Percentiles rank a stretch among this genome's conserved stretches.
phyloP scores from a whole-genome alignment of 1,284 basidiomycete species.

The Chalciporus sp. region DNA sequence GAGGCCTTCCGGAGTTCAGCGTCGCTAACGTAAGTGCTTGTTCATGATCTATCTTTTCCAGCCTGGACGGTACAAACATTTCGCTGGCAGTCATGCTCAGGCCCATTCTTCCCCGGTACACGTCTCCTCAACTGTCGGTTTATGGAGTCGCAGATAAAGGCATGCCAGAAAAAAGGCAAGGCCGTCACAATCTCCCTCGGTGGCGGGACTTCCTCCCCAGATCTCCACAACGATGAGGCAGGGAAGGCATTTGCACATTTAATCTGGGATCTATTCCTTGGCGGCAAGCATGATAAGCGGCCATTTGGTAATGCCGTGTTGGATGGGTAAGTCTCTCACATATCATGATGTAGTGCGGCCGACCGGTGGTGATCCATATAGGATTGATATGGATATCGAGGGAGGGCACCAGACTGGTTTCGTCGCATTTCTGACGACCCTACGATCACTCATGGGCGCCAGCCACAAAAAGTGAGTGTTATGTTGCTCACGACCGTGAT shows the following conservation, averaged over 20 bases:
- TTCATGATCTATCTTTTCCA: too few species aligned
- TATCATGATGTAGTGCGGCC: not conserved
- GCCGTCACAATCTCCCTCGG: constrained; percentile 63
- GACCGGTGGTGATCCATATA: constrained; percentile 22
- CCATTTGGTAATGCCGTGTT: too few species aligned
- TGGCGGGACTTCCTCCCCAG: constrained; percentile 54
- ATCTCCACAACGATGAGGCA: constrained; percentile 52
- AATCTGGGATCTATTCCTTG: constrained; percentile 26
- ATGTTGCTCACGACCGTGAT: not conserved
- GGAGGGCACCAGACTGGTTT: constrained; percentile 56
- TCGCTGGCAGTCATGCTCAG: not conserved
- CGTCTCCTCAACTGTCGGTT: constrained; percentile 55
- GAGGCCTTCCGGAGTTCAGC: constrained; percentile 60
- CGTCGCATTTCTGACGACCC: constrained; percentile 55
- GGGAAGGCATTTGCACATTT: constrained; percentile 52
- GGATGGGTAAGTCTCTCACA: too few species aligned
- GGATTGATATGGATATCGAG: constrained; percentile 71
- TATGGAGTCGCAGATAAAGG: constrained; percentile 53
- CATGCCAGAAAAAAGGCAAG: constrained; percentile 62
- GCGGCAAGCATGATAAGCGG: too few species aligned
- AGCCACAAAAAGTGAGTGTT: constrained; percentile 51
- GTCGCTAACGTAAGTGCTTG: constrained; percentile 54
- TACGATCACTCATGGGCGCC: constrained; percentile 49
- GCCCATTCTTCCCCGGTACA: constrained; percentile 56
- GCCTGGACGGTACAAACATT: too few species aligned